These are phyloP conservation scores for Elsinoe perseae DNA, from an alignment of 2,329 filamentous ascomycete species.

Conservation along the genomic window DNA sequence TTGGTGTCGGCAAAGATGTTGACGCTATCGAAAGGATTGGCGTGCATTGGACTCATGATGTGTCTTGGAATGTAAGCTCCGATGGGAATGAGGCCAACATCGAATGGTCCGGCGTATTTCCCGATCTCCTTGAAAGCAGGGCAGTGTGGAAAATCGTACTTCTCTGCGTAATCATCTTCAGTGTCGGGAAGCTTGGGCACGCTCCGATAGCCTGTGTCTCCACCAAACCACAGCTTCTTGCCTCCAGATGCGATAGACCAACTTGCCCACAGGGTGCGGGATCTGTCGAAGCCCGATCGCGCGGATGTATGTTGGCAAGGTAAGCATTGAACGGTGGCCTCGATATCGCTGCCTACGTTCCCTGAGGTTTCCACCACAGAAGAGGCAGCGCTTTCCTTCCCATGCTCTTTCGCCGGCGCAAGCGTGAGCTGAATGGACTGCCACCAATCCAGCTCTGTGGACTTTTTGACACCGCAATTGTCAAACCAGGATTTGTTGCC, in stretches of 20 bases:
- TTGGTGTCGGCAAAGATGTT: conserved; percentile 81
- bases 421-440: conserved; percentile 69
- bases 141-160: conserved; percentile 62
- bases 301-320: conserved; percentile 79
- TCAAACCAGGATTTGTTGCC: conserved; percentile 79
- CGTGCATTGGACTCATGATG: conserved; percentile 74
- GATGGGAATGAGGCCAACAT: conserved; percentile 87
- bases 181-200: conserved; percentile 58
- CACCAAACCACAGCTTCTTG: conserved; percentile 76
- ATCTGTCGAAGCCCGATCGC: conserved; percentile 60
- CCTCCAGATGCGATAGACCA: conserved; percentile 70
- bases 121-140: conserved; percentile 85
- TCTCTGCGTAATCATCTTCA: conserved; percentile 63
- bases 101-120: conserved; percentile 70
- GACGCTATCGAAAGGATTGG: conserved; percentile 77
- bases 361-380: conserved; percentile 10
- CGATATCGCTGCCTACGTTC: conserved; percentile 43
- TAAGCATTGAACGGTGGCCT: conserved; percentile 65
- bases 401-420: conserved; percentile 26
- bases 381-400: conserved; percentile 1
- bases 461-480: conserved; percentile 59
- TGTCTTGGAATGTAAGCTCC: conserved; percentile 72
- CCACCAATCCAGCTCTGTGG: conserved; percentile 96
- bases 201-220: conserved; percentile 80
- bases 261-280: conserved; percentile 75